Evolutionary conservation across 2,329 filamentous ascomycete species (phyloP), one percentile per base, ranked within the genome.

Genomic region (Pseudocercospora cruenta): DNA sequence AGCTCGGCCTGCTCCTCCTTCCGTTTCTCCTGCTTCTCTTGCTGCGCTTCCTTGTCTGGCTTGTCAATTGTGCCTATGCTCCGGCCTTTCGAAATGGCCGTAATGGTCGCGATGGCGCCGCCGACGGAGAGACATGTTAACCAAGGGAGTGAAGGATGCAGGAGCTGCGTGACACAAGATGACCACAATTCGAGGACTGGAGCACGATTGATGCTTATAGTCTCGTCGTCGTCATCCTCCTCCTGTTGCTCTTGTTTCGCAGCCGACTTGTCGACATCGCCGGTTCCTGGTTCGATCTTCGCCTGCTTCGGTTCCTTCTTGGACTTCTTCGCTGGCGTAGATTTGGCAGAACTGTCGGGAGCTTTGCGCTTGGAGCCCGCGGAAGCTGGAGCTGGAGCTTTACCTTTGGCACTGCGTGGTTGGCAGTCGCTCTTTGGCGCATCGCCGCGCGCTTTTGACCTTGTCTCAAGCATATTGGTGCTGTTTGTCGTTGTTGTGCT

Each of bases 171-270:
- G 19, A 77, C 70, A 55, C 67, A 71, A 7, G 71, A 68, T 3
- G 68, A 65, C 74, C 73, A 77, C 6, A 78, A 71, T 9, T 76
- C 72, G 28, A 78, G 71, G 7, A 78, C n/a, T n/a, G n/a, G n/a
- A n/a, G n/a, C n/a, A n/a, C n/a, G n/a, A n/a, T n/a, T n/a, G n/a
- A n/a, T n/a, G n/a, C n/a, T n/a, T n/a, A n/a, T n/a, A n/a, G n/a
- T n/a, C n/a, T n/a, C n/a, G n/a, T n/a, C n/a, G n/a, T n/a, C n/a
- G n/a, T n/a, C n/a, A n/a, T n/a, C n/a, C n/a, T n/a, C n/a, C n/a
- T n/a, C n/a, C n/a, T n/a, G n/a, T n/a, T n/a, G n/a, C n/a, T n/a
- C n/a, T n/a, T n/a, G n/a, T n/a, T n/a, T n/a, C n/a, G n/a, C n/a
- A n/a, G n/a, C n/a, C n/a, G n/a, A n/a, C n/a, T n/a, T n/a, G n/a